Evolutionary conservation across 345 rosid genomes (phyloP), one percentile per base, ranked within the genome.

Genomic region (Camelina laxa): DNA sequence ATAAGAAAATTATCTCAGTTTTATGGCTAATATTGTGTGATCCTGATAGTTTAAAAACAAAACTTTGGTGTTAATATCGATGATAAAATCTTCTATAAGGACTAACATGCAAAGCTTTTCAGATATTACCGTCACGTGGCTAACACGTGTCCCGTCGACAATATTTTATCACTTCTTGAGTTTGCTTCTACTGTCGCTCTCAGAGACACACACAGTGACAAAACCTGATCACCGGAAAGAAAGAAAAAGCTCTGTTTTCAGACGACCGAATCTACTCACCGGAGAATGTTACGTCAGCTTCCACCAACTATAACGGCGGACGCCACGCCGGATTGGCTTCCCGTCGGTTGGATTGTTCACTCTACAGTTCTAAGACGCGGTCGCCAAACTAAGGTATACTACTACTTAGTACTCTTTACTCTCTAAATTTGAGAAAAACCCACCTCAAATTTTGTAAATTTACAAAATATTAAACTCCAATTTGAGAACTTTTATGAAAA

Each of bases 301-400:
- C 81, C 78, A 16, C 60, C 54, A 15, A 61, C 55, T 5, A 76
- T 82, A 59, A 67, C 69, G 75, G 69, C 76, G 16, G 55, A 65
- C 9, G n/a, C 7, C 12, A 77, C 80, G 12, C 70, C 80, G 73
- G 87, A 84, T 45, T 80, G 62, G 82, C 88, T 87, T 56, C 93
- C 91, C 45, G 30, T 74, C 47, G 87, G 88, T 9, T 88, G 93
- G 91, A 51, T 72, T 41, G 47, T 21, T 20, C 76, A 82, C n/a
- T 80, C 79, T 31, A 81, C 70, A 44, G 77, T 51, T 49, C 79
- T 71, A 20, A 85, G 77, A 69, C 77, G 84, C 12, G 89, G 91
- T 57, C 84, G 88, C 58, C 70, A 76, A 80, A 72, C 78, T 60
- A 81, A 55, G 80, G 93, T 88, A 74, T 9, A 6, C 59, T 16